Evolutionary conservation across 768 basidiomycete species (phyloP), one percentile per base, ranked within the genome.

Genomic region (Podaxis pistillaris): DNA sequence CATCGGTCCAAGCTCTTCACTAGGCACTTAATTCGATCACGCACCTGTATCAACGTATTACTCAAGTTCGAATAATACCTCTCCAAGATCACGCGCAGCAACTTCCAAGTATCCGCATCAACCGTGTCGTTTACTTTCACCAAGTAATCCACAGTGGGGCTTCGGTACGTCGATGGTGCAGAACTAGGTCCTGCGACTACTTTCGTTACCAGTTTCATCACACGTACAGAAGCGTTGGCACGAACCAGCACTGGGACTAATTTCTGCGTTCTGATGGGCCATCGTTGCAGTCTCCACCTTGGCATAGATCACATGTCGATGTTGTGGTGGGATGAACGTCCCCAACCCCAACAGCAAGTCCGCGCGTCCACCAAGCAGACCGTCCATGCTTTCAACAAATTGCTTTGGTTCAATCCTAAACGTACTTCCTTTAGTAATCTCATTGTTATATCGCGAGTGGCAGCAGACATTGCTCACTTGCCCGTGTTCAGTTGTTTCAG

Each of bases 21-120:
- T n/a, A 19, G 7, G 7, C 24, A 6, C 22, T 15, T 15, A 15
- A 44, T 24, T 50, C 13, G 11, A 12, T 12, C 19, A 37, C 46
- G 19, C 24, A 50, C 58, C 30, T 51, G 47, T 9, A 59, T 50
- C 22, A 59, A 13, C 11, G 13, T 9, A 5, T 51, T 33, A 19
- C 13, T 36, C 19, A 37, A 7, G 15, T 50, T 59, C 19, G 49
- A 59, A 24, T 59, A 59, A 50, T 50, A 59, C 22, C 47, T 50
- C 56, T 46, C 19, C 49, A 59, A 24, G 17, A 59, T 17, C 2
- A 59, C 36, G n/a, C 15, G 33, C 30, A 59, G 4, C 36, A 51
- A 26, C 22, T 49, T 51, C 49, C 47, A 51, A 24, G 49, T 59
- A 7, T 37, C 17, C 19, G 5, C 11, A 15, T 50, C 58, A 38